These are phyloP conservation scores for Xanthoconium stramineum DNA, from an alignment of 768 basidiomycete genomes.

Conservation along the genomic window DNA sequence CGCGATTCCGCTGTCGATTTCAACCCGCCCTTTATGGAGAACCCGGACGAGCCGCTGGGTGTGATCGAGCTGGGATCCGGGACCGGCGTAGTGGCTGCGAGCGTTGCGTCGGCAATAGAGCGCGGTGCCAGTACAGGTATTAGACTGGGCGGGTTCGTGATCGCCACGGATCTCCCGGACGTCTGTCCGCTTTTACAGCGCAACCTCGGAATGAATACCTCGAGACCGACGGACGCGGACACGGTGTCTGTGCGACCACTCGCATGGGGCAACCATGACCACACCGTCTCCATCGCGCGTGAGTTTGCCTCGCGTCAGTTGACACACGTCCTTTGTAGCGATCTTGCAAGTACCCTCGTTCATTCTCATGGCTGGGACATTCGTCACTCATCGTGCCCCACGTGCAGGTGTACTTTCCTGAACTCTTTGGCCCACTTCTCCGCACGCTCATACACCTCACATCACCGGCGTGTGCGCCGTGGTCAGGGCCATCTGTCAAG, in stretches of 20 bases:
- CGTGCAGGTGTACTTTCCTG: slow-evolving; percentile 78
- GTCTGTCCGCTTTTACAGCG: slow-evolving; percentile 52
- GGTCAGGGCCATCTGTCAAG: slow-evolving; percentile 19
- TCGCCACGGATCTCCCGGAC: slow-evolving; percentile 76
- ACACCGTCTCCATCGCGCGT: slow-evolving; percentile 39
- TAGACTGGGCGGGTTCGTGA: slow-evolving; percentile 26
- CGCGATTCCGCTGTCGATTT: slow-evolving; percentile 34
- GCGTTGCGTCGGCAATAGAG: slow-evolving; percentile 43
- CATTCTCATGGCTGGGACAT: background rate
- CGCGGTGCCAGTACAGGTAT: background rate
- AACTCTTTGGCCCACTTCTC: slow-evolving; percentile 73
- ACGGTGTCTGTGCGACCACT: slow-evolving; percentile 50
- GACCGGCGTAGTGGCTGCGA: slow-evolving; percentile 56
- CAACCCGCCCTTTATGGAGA: slow-evolving; percentile 49
- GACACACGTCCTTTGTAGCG: slow-evolving; percentile 79
- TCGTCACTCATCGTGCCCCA: background rate
- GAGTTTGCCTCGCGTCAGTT: slow-evolving; percentile 35
- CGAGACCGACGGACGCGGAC: slow-evolving; percentile 16
- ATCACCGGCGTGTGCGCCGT: slow-evolving; percentile 40
- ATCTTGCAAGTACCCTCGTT: slow-evolving; percentile 55
- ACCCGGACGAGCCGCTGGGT: slow-evolving; percentile 20
- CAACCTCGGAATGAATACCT: slow-evolving; percentile 30
- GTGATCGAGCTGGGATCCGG: slow-evolving; percentile 82
- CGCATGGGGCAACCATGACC: slow-evolving; percentile 61
- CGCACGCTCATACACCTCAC: slow-evolving; percentile 73